Conservation (phyloP, 345 rosid species). For the Citrus glauca region DNA sequence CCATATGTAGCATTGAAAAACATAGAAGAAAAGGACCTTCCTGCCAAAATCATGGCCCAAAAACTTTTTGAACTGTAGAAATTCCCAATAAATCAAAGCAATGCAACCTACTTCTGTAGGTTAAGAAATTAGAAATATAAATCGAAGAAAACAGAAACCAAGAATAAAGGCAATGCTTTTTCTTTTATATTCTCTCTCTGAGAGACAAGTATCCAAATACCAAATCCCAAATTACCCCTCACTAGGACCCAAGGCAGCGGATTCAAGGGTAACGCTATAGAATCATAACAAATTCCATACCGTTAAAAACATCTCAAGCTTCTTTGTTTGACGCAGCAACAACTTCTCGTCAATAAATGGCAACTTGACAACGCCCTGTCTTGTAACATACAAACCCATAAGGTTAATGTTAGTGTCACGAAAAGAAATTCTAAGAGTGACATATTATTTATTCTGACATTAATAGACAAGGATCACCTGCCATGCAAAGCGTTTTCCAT, state of each 20-base stretch:
- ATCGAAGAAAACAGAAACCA: not conserved
- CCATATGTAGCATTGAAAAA: constrained; percentile 4
- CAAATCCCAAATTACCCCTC: not conserved
- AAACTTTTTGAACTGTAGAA: not conserved
- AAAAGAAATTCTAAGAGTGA: not conserved
- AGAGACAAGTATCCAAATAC: not conserved
- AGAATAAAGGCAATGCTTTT: not conserved
- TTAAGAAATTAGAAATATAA: not conserved
- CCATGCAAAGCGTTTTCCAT: constrained; percentile 97
- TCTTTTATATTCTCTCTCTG: not conserved
- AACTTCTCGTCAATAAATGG: constrained; percentile 87
- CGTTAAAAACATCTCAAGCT: constrained; percentile 76
- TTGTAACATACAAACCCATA: constrained; percentile 20
- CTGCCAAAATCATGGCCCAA: not conserved
- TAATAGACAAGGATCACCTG: constrained; percentile 56
- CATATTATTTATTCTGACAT: not conserved
- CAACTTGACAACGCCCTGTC: constrained; percentile 88
- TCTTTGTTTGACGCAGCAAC: constrained; percentile 77
- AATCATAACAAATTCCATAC: constrained; percentile 36
- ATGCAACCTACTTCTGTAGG: not conserved
- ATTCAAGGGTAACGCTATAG: not conserved
- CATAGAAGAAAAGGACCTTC: not conserved
- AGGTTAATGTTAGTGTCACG: not conserved
- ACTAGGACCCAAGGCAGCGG: not conserved
- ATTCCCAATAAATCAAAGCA: not conserved